Conservation (phyloP, 2,329 filamentous ascomycete species). For the Colletotrichum falcatum region DNA sequence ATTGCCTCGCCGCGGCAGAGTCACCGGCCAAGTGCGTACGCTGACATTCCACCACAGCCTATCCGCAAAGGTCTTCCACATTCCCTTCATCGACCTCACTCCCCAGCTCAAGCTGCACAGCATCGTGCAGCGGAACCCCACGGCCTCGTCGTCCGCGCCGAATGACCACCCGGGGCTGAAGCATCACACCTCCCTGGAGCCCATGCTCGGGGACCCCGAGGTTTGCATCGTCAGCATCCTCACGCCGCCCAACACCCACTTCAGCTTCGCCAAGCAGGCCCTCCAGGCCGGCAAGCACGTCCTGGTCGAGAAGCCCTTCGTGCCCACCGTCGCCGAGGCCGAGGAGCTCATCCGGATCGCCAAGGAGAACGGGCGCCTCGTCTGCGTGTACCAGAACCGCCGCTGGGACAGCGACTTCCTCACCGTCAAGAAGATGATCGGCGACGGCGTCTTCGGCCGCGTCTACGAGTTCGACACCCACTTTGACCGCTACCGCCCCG, state of each 20-base stretch:
- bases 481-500: constrained; percentile 79
- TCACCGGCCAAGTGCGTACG: constrained; percentile 19
- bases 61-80: constrained; percentile 85
- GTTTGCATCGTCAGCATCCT: constrained; percentile 79
- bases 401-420: constrained; percentile 84
- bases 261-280: constrained; percentile 71
- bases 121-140: constrained; percentile 80
- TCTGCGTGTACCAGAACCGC: constrained; percentile 82
- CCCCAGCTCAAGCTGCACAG: constrained; percentile 76
- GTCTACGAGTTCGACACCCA: constrained; percentile 83
- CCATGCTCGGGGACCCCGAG: constrained; percentile 72
- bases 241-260: constrained; percentile 80
- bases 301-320: constrained; percentile 86
- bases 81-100: constrained; percentile 78
- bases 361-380: constrained; percentile 60
- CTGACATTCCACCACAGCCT: constrained; percentile 52
- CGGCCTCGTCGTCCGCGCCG: constrained; percentile 75
- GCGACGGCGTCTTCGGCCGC: constrained; percentile 72
- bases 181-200: constrained; percentile 71
- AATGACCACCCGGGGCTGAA: constrained; percentile 74
- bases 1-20: constrained; percentile 3
- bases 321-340: constrained; percentile 77
- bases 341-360: constrained; percentile 70
- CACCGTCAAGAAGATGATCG: constrained; percentile 73
- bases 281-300: constrained; percentile 81